A percentile compares a stretch with the other conserved stretches of the same genome.
Evolutionary conservation across 73 alveolate genomes (phyloP).

Genomic region (Paraurostyla sp.): DNA sequence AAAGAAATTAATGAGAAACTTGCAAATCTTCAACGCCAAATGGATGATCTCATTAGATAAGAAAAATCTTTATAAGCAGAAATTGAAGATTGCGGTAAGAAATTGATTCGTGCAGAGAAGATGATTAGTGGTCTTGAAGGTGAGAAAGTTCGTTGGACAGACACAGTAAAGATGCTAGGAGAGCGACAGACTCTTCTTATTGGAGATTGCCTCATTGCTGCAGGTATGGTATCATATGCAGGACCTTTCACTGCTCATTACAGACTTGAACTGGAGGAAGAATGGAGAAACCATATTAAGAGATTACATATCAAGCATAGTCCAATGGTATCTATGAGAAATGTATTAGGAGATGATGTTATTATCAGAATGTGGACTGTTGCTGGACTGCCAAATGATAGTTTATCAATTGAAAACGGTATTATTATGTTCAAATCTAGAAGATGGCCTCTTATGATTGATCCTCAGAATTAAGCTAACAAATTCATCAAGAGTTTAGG

Average conservation of each 20-base stretch:
- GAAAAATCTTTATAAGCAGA: constrained; percentile 77
- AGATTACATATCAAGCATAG: constrained; percentile 87
- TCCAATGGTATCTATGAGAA: constrained; percentile 90
- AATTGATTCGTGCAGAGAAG: constrained; percentile 97
- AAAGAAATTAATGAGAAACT: constrained; percentile 84
- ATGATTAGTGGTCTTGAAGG: constrained; percentile 97
- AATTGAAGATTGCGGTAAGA: constrained; percentile 89
- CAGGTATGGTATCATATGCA: constrained; percentile 99
- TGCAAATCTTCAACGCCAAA: constrained; percentile 65
- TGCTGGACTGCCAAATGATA: constrained; percentile 96
- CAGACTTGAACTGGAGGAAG: constrained; percentile 92
- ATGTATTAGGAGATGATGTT: constrained; percentile 96
- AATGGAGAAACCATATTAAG: constrained; percentile 94
- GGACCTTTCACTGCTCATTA: constrained; percentile 99
- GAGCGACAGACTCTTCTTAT: constrained; percentile 91
- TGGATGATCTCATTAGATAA: constrained; percentile 60
- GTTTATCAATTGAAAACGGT: constrained; percentile 96
- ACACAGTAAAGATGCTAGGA: constrained; percentile 90
- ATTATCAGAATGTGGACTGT: constrained; percentile 96
- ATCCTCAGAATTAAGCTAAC: constrained; percentile 99
- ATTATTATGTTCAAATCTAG: constrained; percentile 90
- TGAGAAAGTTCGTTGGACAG: constrained; percentile 99
- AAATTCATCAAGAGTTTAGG: constrained; percentile 99
- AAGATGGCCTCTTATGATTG: constrained; percentile 99
- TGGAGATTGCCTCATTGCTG: constrained; percentile 98